Base-by-base conservation (phyloP, 2,329 filamentous ascomycete species). In the Colletotrichum acutatum region DNA sequence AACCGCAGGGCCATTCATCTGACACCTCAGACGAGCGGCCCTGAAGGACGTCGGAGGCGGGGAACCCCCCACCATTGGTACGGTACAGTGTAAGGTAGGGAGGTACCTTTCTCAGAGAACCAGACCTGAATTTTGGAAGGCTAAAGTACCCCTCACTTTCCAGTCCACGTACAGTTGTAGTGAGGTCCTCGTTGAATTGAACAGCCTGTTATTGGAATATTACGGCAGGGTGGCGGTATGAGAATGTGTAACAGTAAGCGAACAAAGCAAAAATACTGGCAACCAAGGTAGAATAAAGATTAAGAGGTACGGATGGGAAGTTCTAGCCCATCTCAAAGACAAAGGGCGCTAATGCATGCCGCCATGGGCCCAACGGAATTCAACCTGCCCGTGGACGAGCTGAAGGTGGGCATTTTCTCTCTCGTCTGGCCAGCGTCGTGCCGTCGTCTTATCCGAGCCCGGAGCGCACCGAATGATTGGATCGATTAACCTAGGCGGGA, bases 401-500 rank as follows among this genome's bases (percentile, higher is more conserved):
- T 49, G 19, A 42, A n/a, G 42, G 42, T 49, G 42, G 42, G 42
- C 42, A n/a, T 49, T 49, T 22, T 42, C 9, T n/a, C 19, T 49
- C 19, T 49, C 19, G 42, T 22, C 42, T 22, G 42, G 42, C 42
- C 42, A n/a, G 16, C 42, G 19, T n/a, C 42, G 53, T 65, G 30
- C 26, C 52, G 58, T 72, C 37, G 65, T 59, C 69, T 63, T 62
- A 68, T 61, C 64, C 34, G 34, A 61, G n/a, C 68, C 68, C 49
- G 28, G 64, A 53, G 58, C 42, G 65, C 65, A 30, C 37, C 58
- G 59, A 64, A 64, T 60, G 70, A 72, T 72, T 72, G 70, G 70
- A 49, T 54, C 59, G 70, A 72, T 72, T 63, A 34, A 49, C 57
- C 52, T 26, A 42, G 14, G 37, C 37, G 37, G 37, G 19, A 64